Conservation (phyloP, 2,329 filamentous ascomycete genomes). For the Talaromyces albobiverticillius region DNA sequence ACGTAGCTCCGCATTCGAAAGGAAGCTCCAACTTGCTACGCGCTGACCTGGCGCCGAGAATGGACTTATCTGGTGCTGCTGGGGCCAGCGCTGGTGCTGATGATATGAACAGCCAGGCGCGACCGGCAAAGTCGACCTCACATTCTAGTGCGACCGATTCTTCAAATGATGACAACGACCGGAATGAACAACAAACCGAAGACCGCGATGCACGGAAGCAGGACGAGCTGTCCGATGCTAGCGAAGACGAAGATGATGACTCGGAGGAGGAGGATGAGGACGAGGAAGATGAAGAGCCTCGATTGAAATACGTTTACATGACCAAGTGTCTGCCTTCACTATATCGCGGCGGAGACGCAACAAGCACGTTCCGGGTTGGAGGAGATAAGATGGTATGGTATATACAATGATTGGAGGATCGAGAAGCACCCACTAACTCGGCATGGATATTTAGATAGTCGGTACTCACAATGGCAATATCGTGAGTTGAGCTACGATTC, state of each 20-base stretch:
- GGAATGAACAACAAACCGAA: conserved; percentile 14
- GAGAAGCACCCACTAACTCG: conserved; percentile 17
- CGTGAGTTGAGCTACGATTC: conserved; percentile 53
- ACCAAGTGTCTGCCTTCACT: conserved; percentile 75
- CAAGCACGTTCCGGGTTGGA: conserved; percentile 82
- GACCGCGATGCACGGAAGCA: conserved; percentile 12
- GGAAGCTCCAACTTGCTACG: conserved; percentile 8
- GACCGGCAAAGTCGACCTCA: neutral
- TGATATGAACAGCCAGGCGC: neutral
- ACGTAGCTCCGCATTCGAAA: conserved; percentile 8
- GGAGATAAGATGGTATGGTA: conserved; percentile 89
- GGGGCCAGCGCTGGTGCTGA: conserved; percentile 1
- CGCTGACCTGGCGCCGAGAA: conserved; percentile 14
- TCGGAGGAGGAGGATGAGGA: conserved; percentile 72
- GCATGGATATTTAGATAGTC: conserved; percentile 63
- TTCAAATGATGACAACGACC: neutral
- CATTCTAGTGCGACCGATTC: neutral
- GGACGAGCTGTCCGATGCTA: conserved; percentile 18
- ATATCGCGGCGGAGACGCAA: conserved; percentile 93
- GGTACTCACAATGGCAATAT: conserved; percentile 97
- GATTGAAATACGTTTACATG: conserved; percentile 85
- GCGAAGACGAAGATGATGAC: conserved; percentile 29
- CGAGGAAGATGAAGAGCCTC: conserved; percentile 89
- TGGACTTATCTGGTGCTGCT: conserved; percentile 12
- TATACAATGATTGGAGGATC: conserved; percentile 5